Evolutionary conservation across 108 stramenopile species (phyloP).

Genomic region (Stephanodiscus minutulus): DNA sequence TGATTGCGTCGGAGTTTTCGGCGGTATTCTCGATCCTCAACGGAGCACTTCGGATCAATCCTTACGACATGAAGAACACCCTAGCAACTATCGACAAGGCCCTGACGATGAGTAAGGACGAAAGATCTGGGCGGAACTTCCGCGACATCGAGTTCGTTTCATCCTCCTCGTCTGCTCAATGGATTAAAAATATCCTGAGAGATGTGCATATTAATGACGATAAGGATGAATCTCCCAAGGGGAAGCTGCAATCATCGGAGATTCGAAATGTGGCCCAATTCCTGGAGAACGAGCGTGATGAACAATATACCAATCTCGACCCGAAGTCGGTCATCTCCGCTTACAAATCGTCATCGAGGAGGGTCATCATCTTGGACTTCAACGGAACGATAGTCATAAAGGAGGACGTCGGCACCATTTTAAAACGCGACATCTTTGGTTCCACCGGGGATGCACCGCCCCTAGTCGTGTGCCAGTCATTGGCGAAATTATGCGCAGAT

Average conservation of each 20-base stretch:
- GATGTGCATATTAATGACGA: conserved; percentile 39
- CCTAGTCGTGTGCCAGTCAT: conserved; percentile 43
- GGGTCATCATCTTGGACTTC: conserved; percentile 79
- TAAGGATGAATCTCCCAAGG: conserved; percentile 2
- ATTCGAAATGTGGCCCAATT: conserved; percentile 14
- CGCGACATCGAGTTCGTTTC: conserved; percentile 77
- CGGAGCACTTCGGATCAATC: conserved; percentile 76
- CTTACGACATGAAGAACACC: conserved; percentile 62
- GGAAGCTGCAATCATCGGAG: conserved; percentile 7
- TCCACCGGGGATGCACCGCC: conserved; percentile 43
- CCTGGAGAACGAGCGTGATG: conserved; percentile 16
- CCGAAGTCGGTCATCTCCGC: conserved; percentile 39
- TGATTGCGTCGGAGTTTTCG: conserved; percentile 79
- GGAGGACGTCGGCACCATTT: conserved; percentile 63
- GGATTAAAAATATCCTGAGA: conserved; percentile 74
- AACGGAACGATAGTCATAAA: conserved; percentile 76
- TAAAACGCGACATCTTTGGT: conserved; percentile 70
- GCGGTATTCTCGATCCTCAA: conserved; percentile 73
- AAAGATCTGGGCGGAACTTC: conserved; percentile 52
- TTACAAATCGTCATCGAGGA: conserved; percentile 41
- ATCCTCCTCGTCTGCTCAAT: conserved; percentile 63
- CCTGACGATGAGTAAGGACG: conserved; percentile 52
- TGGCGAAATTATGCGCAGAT: conserved; percentile 48
- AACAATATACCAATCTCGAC: conserved; percentile 28
- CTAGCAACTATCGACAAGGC: conserved; percentile 65